These are phyloP conservation scores for Trichophyton mentagrophytes DNA, from an alignment of 2,329 filamentous ascomycete genomes.

Conservation along the genomic window DNA sequence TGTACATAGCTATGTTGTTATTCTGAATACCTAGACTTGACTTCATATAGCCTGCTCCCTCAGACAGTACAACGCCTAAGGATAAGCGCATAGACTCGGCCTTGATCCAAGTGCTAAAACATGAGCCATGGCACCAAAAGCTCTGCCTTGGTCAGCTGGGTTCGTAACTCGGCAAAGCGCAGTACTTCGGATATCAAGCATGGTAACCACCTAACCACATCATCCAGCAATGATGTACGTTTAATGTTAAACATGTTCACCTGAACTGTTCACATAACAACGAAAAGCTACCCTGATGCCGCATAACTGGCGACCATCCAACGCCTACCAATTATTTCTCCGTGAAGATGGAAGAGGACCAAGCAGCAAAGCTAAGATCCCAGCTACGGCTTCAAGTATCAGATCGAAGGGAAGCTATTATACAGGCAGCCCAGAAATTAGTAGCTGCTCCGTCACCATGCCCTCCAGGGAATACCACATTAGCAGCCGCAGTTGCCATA, in stretches of 20 bases:
- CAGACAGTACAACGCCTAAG: too few species aligned
- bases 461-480: slow-evolving; percentile 8
- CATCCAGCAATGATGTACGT: not conserved
- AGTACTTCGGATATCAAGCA: not conserved
- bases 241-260: not conserved
- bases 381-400: slow-evolving; percentile 3
- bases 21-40: too few species aligned
- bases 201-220: not conserved
- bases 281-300: not conserved
- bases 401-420: slow-evolving; percentile 4
- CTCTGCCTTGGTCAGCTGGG: too few species aligned
- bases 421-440: slow-evolving; percentile 1
- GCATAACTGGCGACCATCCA: too few species aligned
- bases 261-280: not conserved
- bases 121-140: too few species aligned
- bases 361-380: not conserved
- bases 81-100: too few species aligned
- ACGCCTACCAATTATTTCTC: not conserved
- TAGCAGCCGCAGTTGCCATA: slow-evolving; percentile 7
- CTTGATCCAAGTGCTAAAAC: too few species aligned
- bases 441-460: slow-evolving; percentile 7
- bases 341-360: not conserved
- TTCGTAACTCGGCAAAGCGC: not conserved
- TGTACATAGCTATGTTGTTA: too few species aligned
- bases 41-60: too few species aligned